Conservation (phyloP, 2,329 filamentous ascomycete genomes). For the Westerdykella aurantiaca region DNA sequence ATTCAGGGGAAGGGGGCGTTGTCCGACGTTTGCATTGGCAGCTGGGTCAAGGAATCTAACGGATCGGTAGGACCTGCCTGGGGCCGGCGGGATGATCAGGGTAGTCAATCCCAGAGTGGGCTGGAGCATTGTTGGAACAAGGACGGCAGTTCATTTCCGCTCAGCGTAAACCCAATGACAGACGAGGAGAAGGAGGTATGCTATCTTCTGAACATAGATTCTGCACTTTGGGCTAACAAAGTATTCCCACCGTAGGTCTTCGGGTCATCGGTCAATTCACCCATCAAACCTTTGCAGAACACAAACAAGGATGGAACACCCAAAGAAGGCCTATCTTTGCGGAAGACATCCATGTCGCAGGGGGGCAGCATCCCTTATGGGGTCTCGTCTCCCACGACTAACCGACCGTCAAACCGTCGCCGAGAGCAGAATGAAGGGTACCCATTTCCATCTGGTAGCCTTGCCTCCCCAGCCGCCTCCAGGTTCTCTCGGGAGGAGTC, state of each 20-base stretch:
- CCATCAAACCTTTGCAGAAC: conserved; percentile 75
- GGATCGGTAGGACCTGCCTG: conserved; percentile 56
- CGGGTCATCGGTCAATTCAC: conserved; percentile 82
- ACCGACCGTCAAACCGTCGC: conserved; percentile 70
- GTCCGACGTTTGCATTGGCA: too few relatives aligned
- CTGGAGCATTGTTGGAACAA: conserved; percentile 91
- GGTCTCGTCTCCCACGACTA: conserved; percentile 66
- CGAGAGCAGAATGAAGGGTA: conserved; percentile 76
- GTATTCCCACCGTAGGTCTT: conserved; percentile 57
- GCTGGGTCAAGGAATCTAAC: conserved; percentile 59
- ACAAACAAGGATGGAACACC: conserved; percentile 56
- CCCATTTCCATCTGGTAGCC: conserved; percentile 47
- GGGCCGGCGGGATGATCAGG: conserved; percentile 68
- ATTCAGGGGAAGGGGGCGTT: conserved; percentile 41
- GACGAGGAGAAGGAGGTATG: conserved; percentile 60
- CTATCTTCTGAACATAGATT: conserved; percentile 15
- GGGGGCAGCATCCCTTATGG: conserved; percentile 59
- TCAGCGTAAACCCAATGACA: conserved; percentile 67
- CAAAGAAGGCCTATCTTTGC: conserved; percentile 56
- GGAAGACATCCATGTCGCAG: conserved; percentile 79
- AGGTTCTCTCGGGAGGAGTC: conserved; percentile 61
- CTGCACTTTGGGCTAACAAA: conserved; percentile 9
- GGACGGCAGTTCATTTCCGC: conserved; percentile 61
- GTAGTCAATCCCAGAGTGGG: conserved; percentile 66
- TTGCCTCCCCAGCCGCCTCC: conserved; percentile 56